A percentile compares a stretch with the other conserved stretches of the same genome.
phyloP scores from a whole-genome alignment of 768 basidiomycete genomes.

The Suillus brevipes region DNA sequence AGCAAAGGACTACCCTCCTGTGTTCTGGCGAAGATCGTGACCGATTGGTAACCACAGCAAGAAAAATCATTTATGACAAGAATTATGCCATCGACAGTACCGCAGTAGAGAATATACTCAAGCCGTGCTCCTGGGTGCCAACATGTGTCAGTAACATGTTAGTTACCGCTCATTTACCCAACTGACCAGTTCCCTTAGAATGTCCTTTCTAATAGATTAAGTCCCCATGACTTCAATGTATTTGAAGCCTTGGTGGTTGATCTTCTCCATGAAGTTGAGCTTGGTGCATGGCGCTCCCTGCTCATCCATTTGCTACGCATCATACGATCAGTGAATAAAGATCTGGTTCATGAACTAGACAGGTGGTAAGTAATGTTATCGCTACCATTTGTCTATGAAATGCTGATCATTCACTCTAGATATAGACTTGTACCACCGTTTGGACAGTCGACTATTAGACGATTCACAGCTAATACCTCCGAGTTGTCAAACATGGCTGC shows the following conservation, averaged over 20 bases:
- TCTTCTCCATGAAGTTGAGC: conserved; percentile 40
- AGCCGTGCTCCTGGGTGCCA: conserved; percentile 18
- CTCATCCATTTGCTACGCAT: conserved; percentile 37
- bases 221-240: conserved; percentile 21
- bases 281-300: conserved; percentile 38
- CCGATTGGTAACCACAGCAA: conserved; percentile 5
- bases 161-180: neutral
- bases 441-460: conserved; percentile 31
- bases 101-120: conserved; percentile 14
- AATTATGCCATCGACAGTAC: conserved; percentile 10
- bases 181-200: conserved; percentile 29
- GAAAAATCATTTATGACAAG: conserved; percentile 18
- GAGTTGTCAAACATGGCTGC: conserved; percentile 37
- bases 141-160: conserved; percentile 3
- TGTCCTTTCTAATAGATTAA: conserved; percentile 33
- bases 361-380: neutral
- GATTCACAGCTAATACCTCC: conserved; percentile 32
- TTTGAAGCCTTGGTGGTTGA: conserved; percentile 33
- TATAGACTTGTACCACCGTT: conserved; percentile 33
- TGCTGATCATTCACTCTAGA: conserved; percentile 15
- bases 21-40: conserved; percentile 2
- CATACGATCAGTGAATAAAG: conserved; percentile 10
- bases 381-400: neutral
- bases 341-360: neutral
- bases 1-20: neutral